A percentile compares a stretch with the other conserved stretches of the same genome.
phyloP scores from a whole-genome alignment of 2,329 filamentous ascomycete genomes.

The Botrytis paeoniae region DNA sequence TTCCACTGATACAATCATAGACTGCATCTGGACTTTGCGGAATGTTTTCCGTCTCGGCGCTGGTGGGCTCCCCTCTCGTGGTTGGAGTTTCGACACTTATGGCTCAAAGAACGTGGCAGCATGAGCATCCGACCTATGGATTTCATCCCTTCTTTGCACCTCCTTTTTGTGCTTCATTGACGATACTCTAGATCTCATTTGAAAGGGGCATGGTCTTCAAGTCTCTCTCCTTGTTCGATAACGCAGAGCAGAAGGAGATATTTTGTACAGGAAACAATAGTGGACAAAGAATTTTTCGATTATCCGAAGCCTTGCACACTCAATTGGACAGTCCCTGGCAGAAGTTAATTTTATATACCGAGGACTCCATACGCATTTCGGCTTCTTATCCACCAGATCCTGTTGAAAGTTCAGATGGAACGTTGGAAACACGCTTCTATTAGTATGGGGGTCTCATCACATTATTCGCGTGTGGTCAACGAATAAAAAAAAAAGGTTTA shows the following conservation, averaged over 20 bases:
- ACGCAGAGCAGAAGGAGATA: too few species aligned
- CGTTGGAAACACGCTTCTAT: neutral
- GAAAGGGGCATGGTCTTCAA: neutral
- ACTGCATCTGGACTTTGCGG: neutral
- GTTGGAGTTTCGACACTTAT: neutral
- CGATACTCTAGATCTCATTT: neutral
- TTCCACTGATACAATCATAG: neutral
- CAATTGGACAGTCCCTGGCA: neutral
- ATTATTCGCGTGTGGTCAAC: neutral
- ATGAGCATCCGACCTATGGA: neutral
- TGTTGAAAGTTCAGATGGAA: constrained; percentile 1
- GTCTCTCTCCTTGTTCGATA: neutral
- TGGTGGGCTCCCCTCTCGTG: neutral
- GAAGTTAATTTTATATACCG: neutral
- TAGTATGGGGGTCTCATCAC: neutral
- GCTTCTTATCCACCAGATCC: neutral
- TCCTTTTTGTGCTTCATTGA: neutral
- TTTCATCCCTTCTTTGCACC: neutral
- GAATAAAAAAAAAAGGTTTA: neutral
- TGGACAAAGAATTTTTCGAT: neutral
- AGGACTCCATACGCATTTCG: neutral
- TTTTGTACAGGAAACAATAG: neutral
- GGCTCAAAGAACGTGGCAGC: neutral
- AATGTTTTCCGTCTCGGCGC: neutral
- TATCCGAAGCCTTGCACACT: neutral